A percentile compares a stretch with the other conserved stretches of the same genome.
Conservation (phyloP, 768 basidiomycete species). For the Atractiella rhizophila region DNA sequence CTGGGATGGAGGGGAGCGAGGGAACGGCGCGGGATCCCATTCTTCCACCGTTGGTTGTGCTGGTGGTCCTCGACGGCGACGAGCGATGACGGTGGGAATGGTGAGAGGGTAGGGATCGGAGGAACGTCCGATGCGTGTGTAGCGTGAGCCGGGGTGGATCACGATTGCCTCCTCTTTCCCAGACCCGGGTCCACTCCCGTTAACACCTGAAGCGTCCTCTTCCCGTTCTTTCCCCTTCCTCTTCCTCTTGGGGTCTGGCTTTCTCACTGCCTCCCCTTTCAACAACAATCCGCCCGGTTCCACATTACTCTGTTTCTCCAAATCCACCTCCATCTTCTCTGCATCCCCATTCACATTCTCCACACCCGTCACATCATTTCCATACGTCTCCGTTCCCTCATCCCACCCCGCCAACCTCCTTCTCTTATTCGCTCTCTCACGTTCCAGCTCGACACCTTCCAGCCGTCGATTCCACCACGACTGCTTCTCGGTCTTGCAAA, state of each 20-base stretch:
- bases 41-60: not conserved
- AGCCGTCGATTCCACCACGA: constrained; percentile 6
- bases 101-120: constrained; percentile 11
- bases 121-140: constrained; percentile 16
- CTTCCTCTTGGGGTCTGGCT: not conserved
- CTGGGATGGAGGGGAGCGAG: too few species aligned
- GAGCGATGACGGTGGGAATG: constrained; percentile 16
- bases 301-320: not conserved
- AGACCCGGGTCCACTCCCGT: constrained; percentile 6
- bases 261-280: not conserved
- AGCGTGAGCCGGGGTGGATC: constrained; percentile 17
- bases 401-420: constrained; percentile 8
- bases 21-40: not conserved
- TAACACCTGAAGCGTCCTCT: not conserved
- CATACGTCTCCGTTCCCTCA: not conserved
- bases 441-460: constrained; percentile 3
- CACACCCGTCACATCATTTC: not conserved
- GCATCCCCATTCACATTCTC: not conserved
- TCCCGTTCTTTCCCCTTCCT: not conserved
- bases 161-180: constrained; percentile 15
- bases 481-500: constrained; percentile 9
- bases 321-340: not conserved
- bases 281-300: not conserved
- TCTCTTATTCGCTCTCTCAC: constrained; percentile 7
- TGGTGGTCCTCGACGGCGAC: not conserved